These are phyloP conservation scores for Adansonia digitata DNA, from an alignment of 345 rosid species.

Conservation along the genomic window DNA sequence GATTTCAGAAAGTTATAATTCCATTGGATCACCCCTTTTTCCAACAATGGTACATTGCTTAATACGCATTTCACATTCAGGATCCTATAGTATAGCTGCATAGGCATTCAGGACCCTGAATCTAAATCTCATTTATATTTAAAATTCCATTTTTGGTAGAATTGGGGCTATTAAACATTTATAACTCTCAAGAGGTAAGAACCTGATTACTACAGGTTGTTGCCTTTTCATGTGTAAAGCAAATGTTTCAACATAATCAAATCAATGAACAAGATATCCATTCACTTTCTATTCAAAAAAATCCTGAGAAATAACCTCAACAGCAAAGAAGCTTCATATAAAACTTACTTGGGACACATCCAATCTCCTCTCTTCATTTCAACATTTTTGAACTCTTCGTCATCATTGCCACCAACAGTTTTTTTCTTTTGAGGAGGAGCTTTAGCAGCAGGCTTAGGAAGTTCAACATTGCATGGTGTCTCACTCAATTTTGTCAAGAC, in stretches of 20 bases:
- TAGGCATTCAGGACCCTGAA: background rate
- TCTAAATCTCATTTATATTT: background rate
- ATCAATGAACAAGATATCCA: background rate
- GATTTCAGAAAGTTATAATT: background rate
- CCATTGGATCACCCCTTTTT: background rate
- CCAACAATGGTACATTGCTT: background rate
- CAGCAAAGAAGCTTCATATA: background rate
- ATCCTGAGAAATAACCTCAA: background rate
- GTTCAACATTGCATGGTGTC: slow-evolving; percentile 43
- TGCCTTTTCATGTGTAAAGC: background rate
- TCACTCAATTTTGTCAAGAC: slow-evolving; percentile 71
- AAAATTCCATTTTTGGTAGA: background rate
- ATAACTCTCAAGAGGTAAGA: background rate
- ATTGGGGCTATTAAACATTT: background rate
- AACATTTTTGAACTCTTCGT: slow-evolving; percentile 28
- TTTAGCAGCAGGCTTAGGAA: slow-evolving; percentile 41
- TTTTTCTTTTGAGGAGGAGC: slow-evolving; percentile 24
- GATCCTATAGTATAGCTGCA: background rate
- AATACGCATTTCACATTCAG: background rate
- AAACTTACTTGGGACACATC: slow-evolving; percentile 80
- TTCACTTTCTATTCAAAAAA: background rate
- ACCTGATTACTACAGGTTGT: background rate
- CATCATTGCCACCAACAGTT: slow-evolving; percentile 15
- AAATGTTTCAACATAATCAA: background rate
- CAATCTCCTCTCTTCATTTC: slow-evolving; percentile 73